phyloP scores from a whole-genome alignment of 1,284 basidiomycete genomes.

The Somion occarium region DNA sequence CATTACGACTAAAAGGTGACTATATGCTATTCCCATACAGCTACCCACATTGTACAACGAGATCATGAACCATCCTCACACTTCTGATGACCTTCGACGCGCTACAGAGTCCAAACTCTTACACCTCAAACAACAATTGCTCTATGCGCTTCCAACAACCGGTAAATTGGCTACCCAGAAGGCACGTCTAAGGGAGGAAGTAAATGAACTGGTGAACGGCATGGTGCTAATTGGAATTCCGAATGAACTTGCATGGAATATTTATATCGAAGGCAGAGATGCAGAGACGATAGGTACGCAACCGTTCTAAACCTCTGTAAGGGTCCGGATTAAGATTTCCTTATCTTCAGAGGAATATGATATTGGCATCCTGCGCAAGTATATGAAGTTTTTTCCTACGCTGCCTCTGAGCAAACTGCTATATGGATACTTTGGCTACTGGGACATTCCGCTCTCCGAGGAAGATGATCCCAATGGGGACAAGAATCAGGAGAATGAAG shows the following conservation, averaged over 20 bases:
- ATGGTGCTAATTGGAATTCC: constrained; percentile 70
- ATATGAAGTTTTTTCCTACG: constrained; percentile 65
- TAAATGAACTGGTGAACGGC: constrained; percentile 69
- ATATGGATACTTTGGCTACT: constrained; percentile 64
- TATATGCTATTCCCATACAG: constrained; percentile 30
- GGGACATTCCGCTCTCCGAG: constrained; percentile 41
- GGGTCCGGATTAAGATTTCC: neutral
- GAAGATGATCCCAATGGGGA: constrained; percentile 32
- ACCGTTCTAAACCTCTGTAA: neutral
- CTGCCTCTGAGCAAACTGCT: constrained; percentile 57
- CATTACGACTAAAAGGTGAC: neutral
- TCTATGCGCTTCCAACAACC: constrained; percentile 48
- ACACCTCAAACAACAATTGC: constrained; percentile 51
- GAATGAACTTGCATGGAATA: constrained; percentile 76
- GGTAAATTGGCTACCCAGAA: constrained; percentile 44
- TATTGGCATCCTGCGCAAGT: constrained; percentile 56
- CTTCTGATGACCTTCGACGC: constrained; percentile 68
- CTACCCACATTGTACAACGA: constrained; percentile 69
- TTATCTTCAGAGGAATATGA: constrained; percentile 58
- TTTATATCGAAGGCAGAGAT: constrained; percentile 78
- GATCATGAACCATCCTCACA: constrained; percentile 71
- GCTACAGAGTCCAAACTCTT: constrained; percentile 70
- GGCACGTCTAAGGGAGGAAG: constrained; percentile 45
- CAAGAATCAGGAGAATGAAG: constrained; percentile 27
- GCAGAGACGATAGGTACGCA: constrained; percentile 60